A percentile compares a stretch with the other conserved stretches of the same genome.
These are phyloP conservation scores for Capillidium heterosporum DNA, from an alignment of 371 early-diverging fungal genomes.

Conservation along the genomic window DNA sequence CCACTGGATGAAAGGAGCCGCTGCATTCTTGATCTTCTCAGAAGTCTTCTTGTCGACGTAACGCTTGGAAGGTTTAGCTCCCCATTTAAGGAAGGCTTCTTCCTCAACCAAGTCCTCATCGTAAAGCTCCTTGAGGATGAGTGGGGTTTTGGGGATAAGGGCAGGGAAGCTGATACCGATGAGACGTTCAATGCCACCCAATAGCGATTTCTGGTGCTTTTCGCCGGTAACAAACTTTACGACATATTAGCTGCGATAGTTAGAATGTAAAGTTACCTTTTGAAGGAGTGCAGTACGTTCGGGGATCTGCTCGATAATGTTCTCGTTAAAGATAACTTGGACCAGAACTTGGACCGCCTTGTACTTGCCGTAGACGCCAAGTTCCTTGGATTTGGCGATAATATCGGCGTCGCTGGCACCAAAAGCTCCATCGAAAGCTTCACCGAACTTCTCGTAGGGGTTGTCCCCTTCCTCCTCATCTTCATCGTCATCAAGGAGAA, in stretches of 20 bases:
- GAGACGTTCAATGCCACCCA: conserved; percentile 86
- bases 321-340: conserved; percentile 51
- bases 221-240: conserved; percentile 44
- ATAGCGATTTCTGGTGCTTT: conserved; percentile 70
- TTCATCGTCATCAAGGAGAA: conserved; percentile 28
- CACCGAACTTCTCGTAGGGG: conserved; percentile 50
- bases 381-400: conserved; percentile 52
- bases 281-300: conserved; percentile 42
- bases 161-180: conserved; percentile 44
- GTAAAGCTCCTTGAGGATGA: conserved; percentile 74
- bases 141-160: conserved; percentile 50
- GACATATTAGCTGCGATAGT: not conserved
- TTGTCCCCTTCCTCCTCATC: conserved; percentile 43
- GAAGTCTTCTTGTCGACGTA: conserved; percentile 61
- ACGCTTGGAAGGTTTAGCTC: conserved; percentile 72
- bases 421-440: conserved; percentile 33
- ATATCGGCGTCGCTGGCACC: conserved; percentile 44
- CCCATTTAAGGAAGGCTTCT: conserved; percentile 76
- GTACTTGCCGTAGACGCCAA: conserved; percentile 56
- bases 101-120: conserved; percentile 84
- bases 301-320: conserved; percentile 33
- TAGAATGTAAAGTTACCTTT: conserved; percentile 12
- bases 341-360: conserved; percentile 52
- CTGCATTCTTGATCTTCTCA: conserved; percentile 62
- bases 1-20: conserved; percentile 85